These are phyloP conservation scores for Candida labiduridarum DNA, from an alignment of 1,139 yeast genomes.

Conservation along the genomic window DNA sequence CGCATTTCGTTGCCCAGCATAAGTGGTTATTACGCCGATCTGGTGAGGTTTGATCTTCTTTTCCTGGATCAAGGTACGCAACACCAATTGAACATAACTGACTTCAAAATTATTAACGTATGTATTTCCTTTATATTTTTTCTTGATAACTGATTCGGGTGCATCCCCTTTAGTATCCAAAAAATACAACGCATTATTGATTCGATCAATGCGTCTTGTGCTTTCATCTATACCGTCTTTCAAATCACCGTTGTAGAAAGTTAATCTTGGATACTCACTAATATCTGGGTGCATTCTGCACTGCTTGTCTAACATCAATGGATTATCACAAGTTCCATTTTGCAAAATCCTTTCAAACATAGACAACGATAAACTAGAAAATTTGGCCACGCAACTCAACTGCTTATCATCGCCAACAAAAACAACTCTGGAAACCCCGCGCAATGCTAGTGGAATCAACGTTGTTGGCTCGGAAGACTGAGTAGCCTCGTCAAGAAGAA, in stretches of 20 bases:
- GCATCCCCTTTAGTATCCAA: constrained; percentile 50
- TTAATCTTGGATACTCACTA: constrained; percentile 60
- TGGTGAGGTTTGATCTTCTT: constrained; percentile 50
- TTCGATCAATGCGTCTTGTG: constrained; percentile 43
- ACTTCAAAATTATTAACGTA: constrained; percentile 57
- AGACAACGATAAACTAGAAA: constrained; percentile 58
- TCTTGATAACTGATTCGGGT: constrained; percentile 45
- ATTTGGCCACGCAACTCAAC: constrained; percentile 65
- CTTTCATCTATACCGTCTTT: constrained; percentile 59
- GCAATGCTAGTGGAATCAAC: constrained; percentile 66
- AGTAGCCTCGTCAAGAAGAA: constrained; percentile 62
- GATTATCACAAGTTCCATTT: constrained; percentile 56
- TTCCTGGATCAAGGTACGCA: constrained; percentile 53
- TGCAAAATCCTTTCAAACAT: constrained; percentile 57
- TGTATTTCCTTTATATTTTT: constrained; percentile 54
- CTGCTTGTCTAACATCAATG: constrained; percentile 73
- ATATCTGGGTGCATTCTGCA: constrained; percentile 72
- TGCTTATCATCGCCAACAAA: constrained; percentile 73
- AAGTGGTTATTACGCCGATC: constrained; percentile 70
- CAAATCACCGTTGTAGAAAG: constrained; percentile 54
- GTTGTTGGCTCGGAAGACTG: constrained; percentile 73
- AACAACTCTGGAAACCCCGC: constrained; percentile 64
- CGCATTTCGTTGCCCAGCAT: constrained; percentile 68
- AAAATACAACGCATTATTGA: constrained; percentile 50
- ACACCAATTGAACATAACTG: constrained; percentile 41